Conservation (phyloP, 2,329 filamentous ascomycete genomes). For the Geoglossum cookeanum region DNA sequence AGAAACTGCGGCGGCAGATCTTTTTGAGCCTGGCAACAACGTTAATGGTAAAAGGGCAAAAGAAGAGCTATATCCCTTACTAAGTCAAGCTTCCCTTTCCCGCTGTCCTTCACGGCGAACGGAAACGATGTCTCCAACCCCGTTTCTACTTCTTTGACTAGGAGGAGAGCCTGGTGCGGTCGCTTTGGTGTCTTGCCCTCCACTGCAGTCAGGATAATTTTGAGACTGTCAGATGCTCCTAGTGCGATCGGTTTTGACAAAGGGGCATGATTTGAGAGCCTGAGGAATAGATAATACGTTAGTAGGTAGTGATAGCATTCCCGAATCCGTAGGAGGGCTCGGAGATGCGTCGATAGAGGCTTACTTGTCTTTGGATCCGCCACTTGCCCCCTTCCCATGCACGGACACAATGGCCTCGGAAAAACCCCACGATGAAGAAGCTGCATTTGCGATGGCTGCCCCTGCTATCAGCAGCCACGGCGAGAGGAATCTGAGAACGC, state of each 20-base stretch:
- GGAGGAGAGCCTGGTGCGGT: conserved; percentile 85
- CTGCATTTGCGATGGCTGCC: conserved; percentile 9
- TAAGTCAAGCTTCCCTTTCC: conserved; percentile 69
- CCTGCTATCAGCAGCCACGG: background rate
- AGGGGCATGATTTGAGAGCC: conserved; percentile 38
- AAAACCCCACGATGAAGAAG: conserved; percentile 45
- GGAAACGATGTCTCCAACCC: conserved; percentile 79
- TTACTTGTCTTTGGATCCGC: conserved; percentile 45
- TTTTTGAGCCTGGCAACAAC: conserved; percentile 49
- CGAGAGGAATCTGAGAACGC: background rate
- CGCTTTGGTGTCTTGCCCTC: conserved; percentile 62
- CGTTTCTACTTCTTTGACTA: conserved; percentile 53
- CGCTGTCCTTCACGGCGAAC: conserved; percentile 65
- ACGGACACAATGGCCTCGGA: conserved; percentile 52
- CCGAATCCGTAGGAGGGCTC: background rate
- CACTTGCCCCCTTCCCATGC: conserved; percentile 36
- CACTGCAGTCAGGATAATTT: conserved; percentile 62
- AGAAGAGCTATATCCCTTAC: conserved; percentile 34
- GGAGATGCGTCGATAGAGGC: conserved; percentile 12
- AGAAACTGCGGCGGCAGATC: conserved; percentile 77
- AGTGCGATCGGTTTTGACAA: conserved; percentile 46
- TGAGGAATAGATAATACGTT: conserved; percentile 17
- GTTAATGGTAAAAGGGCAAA: conserved; percentile 7
- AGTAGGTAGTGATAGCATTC: conserved; percentile 3
- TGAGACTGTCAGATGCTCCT: conserved; percentile 52